Evolutionary conservation across 805 yeast genomes (phyloP), one percentile per base, ranked within the genome.

Genomic region (Pichia cabralensis): DNA sequence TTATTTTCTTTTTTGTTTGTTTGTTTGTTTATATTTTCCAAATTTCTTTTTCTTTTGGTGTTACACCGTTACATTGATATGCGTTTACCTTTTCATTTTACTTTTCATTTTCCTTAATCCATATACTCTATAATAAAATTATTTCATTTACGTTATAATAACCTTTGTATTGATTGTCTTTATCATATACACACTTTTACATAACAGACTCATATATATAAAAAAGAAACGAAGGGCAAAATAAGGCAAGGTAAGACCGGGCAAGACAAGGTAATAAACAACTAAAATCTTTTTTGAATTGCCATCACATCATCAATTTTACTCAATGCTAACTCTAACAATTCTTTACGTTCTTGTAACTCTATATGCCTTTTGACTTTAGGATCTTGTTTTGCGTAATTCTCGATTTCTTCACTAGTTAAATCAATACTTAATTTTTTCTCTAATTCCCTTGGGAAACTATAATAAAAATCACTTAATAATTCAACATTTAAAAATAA

Each of bases 401-500:
- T 60, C 49, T 88, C 96, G 33, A 92, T 69, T 51, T 88, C 94
- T 35, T 84, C 94, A 33, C 69, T 67, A 8, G 74, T 64, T 49
- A 92, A 62, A 27, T 68, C 67, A 40, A 67, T 64, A 31, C 78
- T 76, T 36, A 92, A 69, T 44, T 76, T 75, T 33, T 66, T 65
- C 55, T 92, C 99, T 42, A 92, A 66, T 56, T 86, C 96, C 39
- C 97, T 70, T 3, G 99, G 97, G 58, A 92, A 89, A 47, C 86
- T 85, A 57, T 94, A 92, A 54, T 89, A 94, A 52, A 92, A 92
- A 58, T 94, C 98, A 45, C 94, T 81, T 42, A 92, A 64, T 36
- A 92, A 64, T 58, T 92, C 99, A 36, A 94, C 97, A 52, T 92
- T 92, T 53, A 92, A 62, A 49, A 92, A 92, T 41, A 92, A 59